These are phyloP conservation scores for Dryas octopetala DNA, from an alignment of 306 rosid species.

Conservation along the genomic window DNA sequence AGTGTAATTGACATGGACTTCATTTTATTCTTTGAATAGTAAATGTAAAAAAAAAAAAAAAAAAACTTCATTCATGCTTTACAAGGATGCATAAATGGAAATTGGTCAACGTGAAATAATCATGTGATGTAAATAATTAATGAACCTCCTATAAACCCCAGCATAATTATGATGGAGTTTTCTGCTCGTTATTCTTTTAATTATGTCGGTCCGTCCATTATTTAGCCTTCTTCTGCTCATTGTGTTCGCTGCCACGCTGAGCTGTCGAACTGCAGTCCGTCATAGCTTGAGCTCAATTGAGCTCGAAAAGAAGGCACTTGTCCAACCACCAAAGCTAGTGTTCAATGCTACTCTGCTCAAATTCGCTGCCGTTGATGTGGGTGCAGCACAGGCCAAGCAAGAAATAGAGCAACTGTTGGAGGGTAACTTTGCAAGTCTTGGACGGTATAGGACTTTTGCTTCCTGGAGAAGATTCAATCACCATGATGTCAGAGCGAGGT, in stretches of 20 bases:
- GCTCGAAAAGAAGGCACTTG: constrained; percentile 34
- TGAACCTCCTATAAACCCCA: too few relatives aligned
- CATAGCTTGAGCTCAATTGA: constrained; percentile 46
- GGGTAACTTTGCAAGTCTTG: constrained; percentile 67
- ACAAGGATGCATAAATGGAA: too few relatives aligned
- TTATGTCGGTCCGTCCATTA: constrained; percentile 66
- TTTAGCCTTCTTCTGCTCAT: constrained; percentile 56
- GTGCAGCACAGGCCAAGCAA: constrained; percentile 51
- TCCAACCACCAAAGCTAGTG: constrained; percentile 33
- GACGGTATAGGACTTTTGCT: constrained; percentile 61
- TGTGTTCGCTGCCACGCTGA: constrained; percentile 55
- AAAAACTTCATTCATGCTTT: too few relatives aligned
- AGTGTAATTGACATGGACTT: too few relatives aligned
- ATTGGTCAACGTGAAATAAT: too few relatives aligned
- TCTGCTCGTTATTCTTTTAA: too few relatives aligned
- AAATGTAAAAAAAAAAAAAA: too few relatives aligned
- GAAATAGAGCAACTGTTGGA: constrained; percentile 76
- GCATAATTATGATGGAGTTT: too few relatives aligned
- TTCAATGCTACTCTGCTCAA: constrained; percentile 70
- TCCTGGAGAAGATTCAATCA: constrained; percentile 71
- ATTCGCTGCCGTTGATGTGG: constrained; percentile 56
- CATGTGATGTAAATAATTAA: too few relatives aligned
- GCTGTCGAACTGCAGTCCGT: constrained; percentile 54
- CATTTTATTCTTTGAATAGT: too few relatives aligned
- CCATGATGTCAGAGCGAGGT: constrained; percentile 38